Percentiles rank a stretch among this genome's conserved stretches.
These are phyloP conservation scores for Apiospora hydei DNA, from an alignment of 2,329 filamentous ascomycete species.

Conservation along the genomic window DNA sequence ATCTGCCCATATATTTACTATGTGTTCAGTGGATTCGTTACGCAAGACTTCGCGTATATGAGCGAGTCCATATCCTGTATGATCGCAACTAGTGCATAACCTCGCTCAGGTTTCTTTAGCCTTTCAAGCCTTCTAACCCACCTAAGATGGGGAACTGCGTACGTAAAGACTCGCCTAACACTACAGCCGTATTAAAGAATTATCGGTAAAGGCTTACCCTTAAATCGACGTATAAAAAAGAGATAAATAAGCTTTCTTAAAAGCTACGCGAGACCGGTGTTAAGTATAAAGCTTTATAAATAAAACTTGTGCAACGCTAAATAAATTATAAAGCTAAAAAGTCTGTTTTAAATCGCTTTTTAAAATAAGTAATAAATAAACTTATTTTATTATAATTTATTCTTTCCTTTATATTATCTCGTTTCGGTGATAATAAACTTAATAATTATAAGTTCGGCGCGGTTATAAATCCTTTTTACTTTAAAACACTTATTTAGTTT, in stretches of 20 bases:
- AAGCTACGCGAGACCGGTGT: neutral
- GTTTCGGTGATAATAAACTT: neutral
- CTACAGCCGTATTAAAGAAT: neutral
- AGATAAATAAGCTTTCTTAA: neutral
- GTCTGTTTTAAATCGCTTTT: neutral
- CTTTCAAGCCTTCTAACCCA: neutral
- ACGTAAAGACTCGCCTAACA: neutral
- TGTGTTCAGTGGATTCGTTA: neutral
- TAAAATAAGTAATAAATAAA: neutral
- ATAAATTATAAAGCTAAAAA: neutral
- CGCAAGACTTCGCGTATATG: neutral
- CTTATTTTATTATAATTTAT: neutral
- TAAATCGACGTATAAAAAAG: neutral
- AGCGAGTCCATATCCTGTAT: neutral
- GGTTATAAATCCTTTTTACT: too few relatives aligned
- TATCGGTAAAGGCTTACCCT: neutral
- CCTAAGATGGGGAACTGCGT: neutral
- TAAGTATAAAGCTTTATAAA: neutral
- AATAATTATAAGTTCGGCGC: neutral
- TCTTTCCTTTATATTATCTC: neutral
- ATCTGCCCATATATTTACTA: neutral
- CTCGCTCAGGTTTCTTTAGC: neutral
- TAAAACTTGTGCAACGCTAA: neutral
- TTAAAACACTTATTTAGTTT: neutral
- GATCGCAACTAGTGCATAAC: neutral